Evolutionary conservation across 2,329 filamentous ascomycete genomes (phyloP), one percentile per base, ranked within the genome.

Genomic region (Bertia moriformis): DNA sequence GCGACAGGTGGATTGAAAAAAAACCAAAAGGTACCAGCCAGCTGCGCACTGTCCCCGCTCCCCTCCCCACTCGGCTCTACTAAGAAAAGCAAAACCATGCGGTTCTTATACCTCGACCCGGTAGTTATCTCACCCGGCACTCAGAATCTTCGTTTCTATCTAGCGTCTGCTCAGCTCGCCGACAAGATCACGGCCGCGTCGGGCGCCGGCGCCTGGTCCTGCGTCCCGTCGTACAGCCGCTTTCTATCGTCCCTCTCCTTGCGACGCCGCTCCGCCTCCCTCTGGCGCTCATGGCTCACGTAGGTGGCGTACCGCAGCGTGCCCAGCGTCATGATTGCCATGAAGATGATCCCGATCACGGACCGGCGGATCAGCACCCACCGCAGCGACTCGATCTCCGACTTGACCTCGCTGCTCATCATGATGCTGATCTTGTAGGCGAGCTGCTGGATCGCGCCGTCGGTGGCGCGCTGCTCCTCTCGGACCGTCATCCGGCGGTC

Each of bases 351-450:
- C n/a, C 74, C 75, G 27, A 76, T 55, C 19, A 75, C 73, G 17
- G 74, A 73, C 39, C 75, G 65, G 40, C 73, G 63, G 44, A 78
- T 84, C 45, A 79, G 60, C 30, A 95, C 78, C 91, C 91, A 96
- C 43, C 91, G 71, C 38, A 98, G 64, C 1, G 80, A 83, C 57
- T 98, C 91, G 38, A 96, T 88, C 49, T 95, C 84, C 3, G 83
- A 89, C 55, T 89, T 88, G 37, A 83, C 78, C 57, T 96, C 91
- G 44, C 85, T 91, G 56, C 86, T 93, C 33, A 98, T 70, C 30
- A 75, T 71, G 20, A 94, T 86, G 17, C 84, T 93, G 57, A 98
- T 96, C 56, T 93, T 91, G 61, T 96, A 94, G 60, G 89, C 93
- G 48, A 96, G 71, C 62, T 94, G 83, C 66, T 95, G 88, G 45